phyloP scores from a whole-genome alignment of 805 yeast genomes.

The Hyphopichia homilentoma region DNA sequence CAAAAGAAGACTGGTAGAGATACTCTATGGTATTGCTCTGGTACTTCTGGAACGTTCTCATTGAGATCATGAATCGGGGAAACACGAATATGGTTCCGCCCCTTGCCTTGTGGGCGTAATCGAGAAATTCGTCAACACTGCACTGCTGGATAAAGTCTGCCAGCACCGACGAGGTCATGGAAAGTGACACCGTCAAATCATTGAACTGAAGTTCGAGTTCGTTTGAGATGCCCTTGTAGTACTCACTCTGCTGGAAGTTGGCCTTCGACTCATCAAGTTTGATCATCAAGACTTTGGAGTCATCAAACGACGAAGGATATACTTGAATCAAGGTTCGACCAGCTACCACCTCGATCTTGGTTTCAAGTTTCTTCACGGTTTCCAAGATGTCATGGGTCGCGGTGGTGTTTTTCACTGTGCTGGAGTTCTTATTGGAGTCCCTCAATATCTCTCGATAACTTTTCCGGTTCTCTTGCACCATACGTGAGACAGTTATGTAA shows the following conservation, averaged over 20 bases:
- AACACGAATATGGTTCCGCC: constrained; percentile 82
- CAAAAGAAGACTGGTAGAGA: constrained; percentile 68
- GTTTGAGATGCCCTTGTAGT: constrained; percentile 46
- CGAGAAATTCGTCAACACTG: constrained; percentile 52
- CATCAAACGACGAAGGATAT: constrained; percentile 80
- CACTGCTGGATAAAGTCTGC: constrained; percentile 46
- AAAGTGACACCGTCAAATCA: constrained; percentile 64
- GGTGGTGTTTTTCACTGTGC: constrained; percentile 2
- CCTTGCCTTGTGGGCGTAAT: constrained; percentile 51
- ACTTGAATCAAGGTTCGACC: constrained; percentile 58
- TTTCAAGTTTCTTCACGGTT: constrained; percentile 48
- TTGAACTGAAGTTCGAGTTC: constrained; percentile 57
- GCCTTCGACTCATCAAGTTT: constrained; percentile 54
- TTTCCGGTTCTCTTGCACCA: constrained; percentile 65
- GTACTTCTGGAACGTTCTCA: constrained; percentile 68
- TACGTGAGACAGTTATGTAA: constrained; percentile 62
- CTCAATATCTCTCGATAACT: constrained; percentile 74
- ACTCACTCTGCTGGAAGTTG: constrained; percentile 46
- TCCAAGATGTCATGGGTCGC: constrained; percentile 19
- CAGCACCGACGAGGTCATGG: constrained; percentile 50
- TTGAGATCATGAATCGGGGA: constrained; percentile 69
- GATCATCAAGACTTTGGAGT: constrained; percentile 68
- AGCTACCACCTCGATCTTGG: constrained; percentile 62
- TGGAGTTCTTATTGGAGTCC: constrained; percentile 42
- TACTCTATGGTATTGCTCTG: constrained; percentile 58